Conservation (phyloP, 805 yeast species). For the Wickerhamomyces tratensis region DNA sequence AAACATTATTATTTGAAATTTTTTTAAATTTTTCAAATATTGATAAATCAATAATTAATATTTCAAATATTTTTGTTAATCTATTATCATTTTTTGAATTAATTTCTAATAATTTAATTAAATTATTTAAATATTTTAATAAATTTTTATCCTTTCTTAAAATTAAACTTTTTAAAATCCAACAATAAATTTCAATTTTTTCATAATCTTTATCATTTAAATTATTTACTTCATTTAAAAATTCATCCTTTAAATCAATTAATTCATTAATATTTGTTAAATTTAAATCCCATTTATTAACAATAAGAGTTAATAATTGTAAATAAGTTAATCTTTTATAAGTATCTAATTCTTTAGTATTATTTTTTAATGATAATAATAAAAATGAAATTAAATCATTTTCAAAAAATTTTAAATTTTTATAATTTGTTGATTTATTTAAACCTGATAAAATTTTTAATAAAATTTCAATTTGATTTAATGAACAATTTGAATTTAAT, state of each 20-base stretch:
- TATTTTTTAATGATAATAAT: constrained; percentile 6
- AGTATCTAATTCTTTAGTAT: constrained; percentile 3
- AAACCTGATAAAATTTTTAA: constrained; percentile 41
- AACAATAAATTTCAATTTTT: constrained; percentile 46
- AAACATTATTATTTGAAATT: constrained; percentile 44
- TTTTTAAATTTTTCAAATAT: constrained; percentile 41
- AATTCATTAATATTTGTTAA: no score
- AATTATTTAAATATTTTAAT: constrained; percentile 21
- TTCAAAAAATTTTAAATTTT: constrained; percentile 7
- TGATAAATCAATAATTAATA: constrained; percentile 59
- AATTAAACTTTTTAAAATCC: constrained; percentile 67
- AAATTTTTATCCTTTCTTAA: constrained; percentile 41
- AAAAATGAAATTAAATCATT: constrained; percentile 4
- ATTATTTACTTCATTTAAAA: neutral
- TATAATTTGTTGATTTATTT: constrained; percentile 30
- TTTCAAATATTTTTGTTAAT: constrained; percentile 48
- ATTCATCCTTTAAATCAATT: no score
- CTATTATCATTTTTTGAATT: constrained; percentile 22
- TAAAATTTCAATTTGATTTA: constrained; percentile 13
- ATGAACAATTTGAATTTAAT: neutral
- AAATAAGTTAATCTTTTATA: constrained; percentile 40
- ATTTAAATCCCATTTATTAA: constrained; percentile 40
- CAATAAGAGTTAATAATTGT: constrained; percentile 41
- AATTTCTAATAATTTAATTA: constrained; percentile 26
- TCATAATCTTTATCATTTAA: constrained; percentile 10